phyloP scores from a whole-genome alignment of 1,139 yeast species.

The Pichia sp. region DNA sequence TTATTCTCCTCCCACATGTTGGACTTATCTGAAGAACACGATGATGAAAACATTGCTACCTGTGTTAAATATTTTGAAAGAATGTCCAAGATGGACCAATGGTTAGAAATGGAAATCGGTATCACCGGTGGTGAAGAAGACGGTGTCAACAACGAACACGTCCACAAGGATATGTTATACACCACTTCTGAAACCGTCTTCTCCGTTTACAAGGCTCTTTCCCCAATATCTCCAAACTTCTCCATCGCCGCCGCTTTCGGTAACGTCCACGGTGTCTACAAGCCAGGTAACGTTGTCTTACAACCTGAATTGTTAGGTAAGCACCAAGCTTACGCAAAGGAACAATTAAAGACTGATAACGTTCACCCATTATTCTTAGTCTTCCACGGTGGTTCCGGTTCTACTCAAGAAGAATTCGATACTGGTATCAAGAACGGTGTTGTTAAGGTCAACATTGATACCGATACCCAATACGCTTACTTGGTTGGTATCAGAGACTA shows the following conservation, averaged over 20 bases:
- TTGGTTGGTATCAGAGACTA: constrained; percentile 96
- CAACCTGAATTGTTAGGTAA: constrained; percentile 93
- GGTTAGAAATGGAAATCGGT: constrained; percentile 99
- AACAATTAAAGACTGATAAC: constrained; percentile 53
- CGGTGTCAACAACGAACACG: constrained; percentile 98
- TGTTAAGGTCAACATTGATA: constrained; percentile 98
- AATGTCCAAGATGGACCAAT: constrained; percentile 93
- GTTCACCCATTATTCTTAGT: constrained; percentile 90
- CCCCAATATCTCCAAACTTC: constrained; percentile 95
- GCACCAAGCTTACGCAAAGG: constrained; percentile 84
- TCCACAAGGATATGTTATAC: constrained; percentile 83
- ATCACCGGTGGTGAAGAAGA: constrained; percentile 99
- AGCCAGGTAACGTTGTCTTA: constrained; percentile 97
- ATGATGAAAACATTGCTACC: constrained; percentile 91
- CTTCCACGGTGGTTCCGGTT: constrained; percentile 99
- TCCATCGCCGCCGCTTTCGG: constrained; percentile 99
- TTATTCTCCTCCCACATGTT: constrained; percentile 99
- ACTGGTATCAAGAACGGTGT: constrained; percentile 92
- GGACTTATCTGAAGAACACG: constrained; percentile 96
- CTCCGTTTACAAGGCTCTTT: constrained; percentile 84
- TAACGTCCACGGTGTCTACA: constrained; percentile 99
- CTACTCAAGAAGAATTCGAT: constrained; percentile 87
- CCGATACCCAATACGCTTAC: constrained; percentile 99
- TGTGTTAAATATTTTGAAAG: constrained; percentile 95
- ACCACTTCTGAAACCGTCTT: constrained; percentile 95